phyloP scores from a whole-genome alignment of 2,329 filamentous ascomycete genomes.

The Penicillium fuscoglaucum region DNA sequence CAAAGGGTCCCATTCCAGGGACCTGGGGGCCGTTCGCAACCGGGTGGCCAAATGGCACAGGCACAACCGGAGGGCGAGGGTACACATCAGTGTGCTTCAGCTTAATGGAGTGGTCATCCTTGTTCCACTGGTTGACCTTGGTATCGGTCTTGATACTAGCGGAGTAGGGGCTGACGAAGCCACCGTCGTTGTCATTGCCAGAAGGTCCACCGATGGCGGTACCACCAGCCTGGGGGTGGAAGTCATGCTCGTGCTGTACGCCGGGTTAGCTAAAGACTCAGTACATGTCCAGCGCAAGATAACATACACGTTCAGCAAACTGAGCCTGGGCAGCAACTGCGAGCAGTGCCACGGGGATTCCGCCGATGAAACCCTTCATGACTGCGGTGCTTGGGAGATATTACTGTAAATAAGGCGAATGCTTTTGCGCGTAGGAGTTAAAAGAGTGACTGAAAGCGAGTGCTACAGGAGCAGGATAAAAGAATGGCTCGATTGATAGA shows the following conservation, averaged over 20 bases:
- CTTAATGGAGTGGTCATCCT: conserved; percentile 26
- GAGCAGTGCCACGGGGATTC: conserved; percentile 39
- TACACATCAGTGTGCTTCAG: conserved; percentile 22
- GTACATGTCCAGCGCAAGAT: not conserved
- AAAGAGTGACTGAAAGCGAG: conserved; percentile 23
- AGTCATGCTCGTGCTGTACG: conserved; percentile 10
- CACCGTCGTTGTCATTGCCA: conserved; percentile 21
- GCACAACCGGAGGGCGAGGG: not conserved
- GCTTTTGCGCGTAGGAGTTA: conserved; percentile 6
- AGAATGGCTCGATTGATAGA: conserved; percentile 21
- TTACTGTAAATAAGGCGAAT: conserved; percentile 12
- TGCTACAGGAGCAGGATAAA: conserved; percentile 18
- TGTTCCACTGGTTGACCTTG: conserved; percentile 20
- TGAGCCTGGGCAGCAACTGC: conserved; percentile 34
- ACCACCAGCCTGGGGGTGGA: conserved; percentile 8
- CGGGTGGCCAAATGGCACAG: not conserved
- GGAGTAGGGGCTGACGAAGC: conserved; percentile 12
- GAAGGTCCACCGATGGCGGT: conserved; percentile 24
- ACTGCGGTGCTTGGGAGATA: conserved; percentile 13
- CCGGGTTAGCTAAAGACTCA: not conserved
- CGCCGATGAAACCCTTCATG: conserved; percentile 41
- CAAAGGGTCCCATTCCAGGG: conserved; percentile 17
- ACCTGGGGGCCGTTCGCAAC: not conserved
- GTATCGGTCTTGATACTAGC: conserved; percentile 16
- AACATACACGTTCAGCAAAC: conserved; percentile 22